phyloP scores from a whole-genome alignment of 2,329 filamentous ascomycete genomes.

The Madurella fahalii region DNA sequence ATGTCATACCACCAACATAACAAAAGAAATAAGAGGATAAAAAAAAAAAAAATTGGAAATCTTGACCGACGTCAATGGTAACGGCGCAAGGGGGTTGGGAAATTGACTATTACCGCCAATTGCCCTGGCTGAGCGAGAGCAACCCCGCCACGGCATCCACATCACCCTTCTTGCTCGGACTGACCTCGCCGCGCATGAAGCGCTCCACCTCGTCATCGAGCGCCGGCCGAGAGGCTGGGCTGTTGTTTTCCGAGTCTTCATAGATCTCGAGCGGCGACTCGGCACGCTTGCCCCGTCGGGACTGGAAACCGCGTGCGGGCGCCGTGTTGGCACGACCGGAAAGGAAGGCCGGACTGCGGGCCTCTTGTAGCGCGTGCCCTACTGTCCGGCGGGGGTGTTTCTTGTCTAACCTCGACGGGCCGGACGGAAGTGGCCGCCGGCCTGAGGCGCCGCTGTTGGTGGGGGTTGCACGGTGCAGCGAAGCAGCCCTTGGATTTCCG shows the following conservation, averaged over 20 bases:
- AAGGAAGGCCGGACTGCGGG: slow-evolving; percentile 33
- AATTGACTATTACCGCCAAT: slow-evolving; percentile 60
- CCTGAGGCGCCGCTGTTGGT: slow-evolving; percentile 10
- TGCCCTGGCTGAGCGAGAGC: slow-evolving; percentile 84
- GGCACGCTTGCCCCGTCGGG: slow-evolving; percentile 24
- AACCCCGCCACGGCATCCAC: slow-evolving; percentile 88
- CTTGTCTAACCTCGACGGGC: slow-evolving; percentile 16
- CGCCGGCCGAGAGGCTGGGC: slow-evolving; percentile 14
- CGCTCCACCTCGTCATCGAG: slow-evolving; percentile 61
- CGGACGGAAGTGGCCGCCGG: slow-evolving; percentile 36
- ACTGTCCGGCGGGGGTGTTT: slow-evolving; percentile 38
- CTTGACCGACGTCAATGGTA: no score
- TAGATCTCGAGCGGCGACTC: slow-evolving; percentile 40
- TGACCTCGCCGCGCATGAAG: slow-evolving; percentile 66
- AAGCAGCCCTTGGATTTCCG: slow-evolving; percentile 33
- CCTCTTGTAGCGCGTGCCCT: slow-evolving; percentile 40
- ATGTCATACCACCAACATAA: no score
- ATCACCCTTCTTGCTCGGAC: slow-evolving; percentile 71
- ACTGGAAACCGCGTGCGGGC: slow-evolving; percentile 16
- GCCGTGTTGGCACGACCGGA: slow-evolving; percentile 28
- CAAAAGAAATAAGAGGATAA: no score
- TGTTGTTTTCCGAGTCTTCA: slow-evolving; percentile 46
- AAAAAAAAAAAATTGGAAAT: no score
- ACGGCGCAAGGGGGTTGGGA: no score
- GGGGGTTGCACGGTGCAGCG: slow-evolving; percentile 17